Conservation (phyloP, 1,284 basidiomycete genomes). For the Dichomitus squalens region DNA sequence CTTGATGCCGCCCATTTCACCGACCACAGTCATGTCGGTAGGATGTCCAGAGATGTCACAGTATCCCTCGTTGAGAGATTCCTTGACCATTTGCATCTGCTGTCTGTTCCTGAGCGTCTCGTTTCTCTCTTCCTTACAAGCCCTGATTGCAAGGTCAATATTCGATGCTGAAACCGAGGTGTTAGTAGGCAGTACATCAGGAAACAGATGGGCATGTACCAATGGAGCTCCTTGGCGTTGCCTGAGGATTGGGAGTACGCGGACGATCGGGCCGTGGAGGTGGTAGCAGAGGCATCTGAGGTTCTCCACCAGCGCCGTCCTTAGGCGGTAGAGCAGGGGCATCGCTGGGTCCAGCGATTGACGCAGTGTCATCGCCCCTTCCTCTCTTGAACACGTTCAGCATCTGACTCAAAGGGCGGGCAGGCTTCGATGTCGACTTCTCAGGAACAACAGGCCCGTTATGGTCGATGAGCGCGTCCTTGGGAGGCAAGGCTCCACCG, state of each 20-base stretch:
- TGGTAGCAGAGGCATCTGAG: slow-evolving; percentile 26
- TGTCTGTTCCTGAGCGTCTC: slow-evolving; percentile 65
- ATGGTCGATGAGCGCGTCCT: slow-evolving; percentile 1
- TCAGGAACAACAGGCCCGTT: not conserved
- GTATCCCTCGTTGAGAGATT: slow-evolving; percentile 78
- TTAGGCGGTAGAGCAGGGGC: slow-evolving; percentile 14
- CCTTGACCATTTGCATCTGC: slow-evolving; percentile 74
- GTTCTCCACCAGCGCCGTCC: slow-evolving; percentile 33
- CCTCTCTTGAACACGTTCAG: slow-evolving; percentile 7
- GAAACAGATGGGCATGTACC: slow-evolving; percentile 40
- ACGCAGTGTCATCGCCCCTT: slow-evolving; percentile 1
- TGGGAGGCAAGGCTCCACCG: not conserved
- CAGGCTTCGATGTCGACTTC: slow-evolving; percentile 1
- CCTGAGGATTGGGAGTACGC: slow-evolving; percentile 28
- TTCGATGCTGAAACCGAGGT: slow-evolving; percentile 51
- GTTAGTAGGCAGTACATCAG: not conserved
- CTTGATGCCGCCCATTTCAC: slow-evolving; percentile 68
- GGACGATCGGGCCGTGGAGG: slow-evolving; percentile 12
- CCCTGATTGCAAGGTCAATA: slow-evolving; percentile 77
- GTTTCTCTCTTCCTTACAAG: slow-evolving; percentile 71
- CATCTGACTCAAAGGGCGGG: slow-evolving; percentile 15
- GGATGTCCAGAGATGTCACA: slow-evolving; percentile 78
- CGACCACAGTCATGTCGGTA: slow-evolving; percentile 63
- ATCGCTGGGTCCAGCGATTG: not conserved
- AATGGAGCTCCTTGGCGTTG: slow-evolving; percentile 64